These are phyloP conservation scores for Penicillium sp. DNA, from an alignment of 2,329 filamentous ascomycete species.

Conservation along the genomic window DNA sequence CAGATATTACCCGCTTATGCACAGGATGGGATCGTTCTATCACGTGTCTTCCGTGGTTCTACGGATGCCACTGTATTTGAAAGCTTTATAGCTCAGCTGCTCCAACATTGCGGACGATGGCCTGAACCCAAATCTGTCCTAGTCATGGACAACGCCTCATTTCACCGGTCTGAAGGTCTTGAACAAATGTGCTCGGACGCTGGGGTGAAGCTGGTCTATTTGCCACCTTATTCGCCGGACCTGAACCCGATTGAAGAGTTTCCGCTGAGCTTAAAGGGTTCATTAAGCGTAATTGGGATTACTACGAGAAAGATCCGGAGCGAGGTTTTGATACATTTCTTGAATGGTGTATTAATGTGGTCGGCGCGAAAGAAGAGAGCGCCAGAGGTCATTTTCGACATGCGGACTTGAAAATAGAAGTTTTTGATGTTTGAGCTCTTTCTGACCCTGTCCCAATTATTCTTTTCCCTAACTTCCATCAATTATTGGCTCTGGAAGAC, in stretches of 20 bases:
- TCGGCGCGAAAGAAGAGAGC: not conserved
- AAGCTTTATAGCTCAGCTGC: not conserved
- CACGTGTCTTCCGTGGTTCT: not conserved
- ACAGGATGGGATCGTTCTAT: not conserved
- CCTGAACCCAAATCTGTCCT: not conserved
- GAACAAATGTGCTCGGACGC: not conserved
- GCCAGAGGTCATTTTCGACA: not conserved
- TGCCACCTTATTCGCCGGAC: not conserved
- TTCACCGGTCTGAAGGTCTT: not conserved
- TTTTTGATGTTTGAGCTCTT: too few species aligned
- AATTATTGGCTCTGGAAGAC: too few species aligned
- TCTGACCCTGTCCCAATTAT: too few species aligned
- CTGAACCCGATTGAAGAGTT: not conserved
- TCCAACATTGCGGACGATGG: not conserved
- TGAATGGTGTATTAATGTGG: not conserved
- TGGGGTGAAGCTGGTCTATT: not conserved
- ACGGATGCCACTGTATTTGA: not conserved
- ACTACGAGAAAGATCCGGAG: not conserved
- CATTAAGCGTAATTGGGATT: not conserved
- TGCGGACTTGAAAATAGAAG: not conserved
- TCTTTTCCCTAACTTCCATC: too few species aligned
- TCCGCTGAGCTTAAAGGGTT: not conserved
- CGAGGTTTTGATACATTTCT: not conserved
- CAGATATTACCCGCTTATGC: not conserved
- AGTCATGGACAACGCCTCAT: not conserved